These are phyloP conservation scores for Micromonas pusilla DNA, from an alignment of 139 green algal species.

Conservation along the genomic window DNA sequence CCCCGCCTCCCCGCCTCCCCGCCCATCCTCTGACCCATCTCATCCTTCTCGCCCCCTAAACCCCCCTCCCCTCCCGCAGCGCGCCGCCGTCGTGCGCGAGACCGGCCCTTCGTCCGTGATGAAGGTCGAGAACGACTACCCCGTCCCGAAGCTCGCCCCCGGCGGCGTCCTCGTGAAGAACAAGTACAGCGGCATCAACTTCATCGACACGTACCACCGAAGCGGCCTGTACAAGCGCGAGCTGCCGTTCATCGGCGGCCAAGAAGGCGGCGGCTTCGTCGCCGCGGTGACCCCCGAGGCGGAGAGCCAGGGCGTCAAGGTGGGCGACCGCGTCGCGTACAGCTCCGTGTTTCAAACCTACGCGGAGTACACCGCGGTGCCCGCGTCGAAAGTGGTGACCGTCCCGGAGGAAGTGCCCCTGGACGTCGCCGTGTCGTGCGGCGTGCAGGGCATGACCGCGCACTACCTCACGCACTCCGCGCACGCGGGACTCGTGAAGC, in stretches of 20 bases:
- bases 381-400: conserved; percentile 21
- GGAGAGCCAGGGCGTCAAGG: conserved; percentile 5
- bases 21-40: too few relatives aligned
- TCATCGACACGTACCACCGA: conserved; percentile 36
- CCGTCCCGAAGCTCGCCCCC: conserved; percentile 18
- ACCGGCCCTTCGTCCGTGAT: conserved; percentile 25
- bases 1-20: too few relatives aligned
- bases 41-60: background rate
- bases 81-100: conserved; percentile 29
- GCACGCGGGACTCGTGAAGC: conserved; percentile 30
- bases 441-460: conserved; percentile 29
- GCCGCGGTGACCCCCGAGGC: conserved; percentile 26
- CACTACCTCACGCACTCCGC: conserved; percentile 31
- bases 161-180: conserved; percentile 24
- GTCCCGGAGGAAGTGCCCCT: conserved; percentile 25
- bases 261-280: conserved; percentile 27
- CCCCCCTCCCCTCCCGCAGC: background rate
- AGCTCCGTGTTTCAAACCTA: conserved; percentile 33
- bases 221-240: conserved; percentile 32
- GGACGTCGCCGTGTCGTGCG: conserved; percentile 24
- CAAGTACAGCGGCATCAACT: conserved; percentile 34
- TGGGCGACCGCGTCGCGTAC: conserved; percentile 32
- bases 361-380: conserved; percentile 32
- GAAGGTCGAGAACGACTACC: conserved; percentile 33
- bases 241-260: conserved; percentile 31